Percentiles rank a stretch among this genome's conserved stretches.
phyloP scores from a whole-genome alignment of 306 rosid species.

The Cucurbita ficifolia region DNA sequence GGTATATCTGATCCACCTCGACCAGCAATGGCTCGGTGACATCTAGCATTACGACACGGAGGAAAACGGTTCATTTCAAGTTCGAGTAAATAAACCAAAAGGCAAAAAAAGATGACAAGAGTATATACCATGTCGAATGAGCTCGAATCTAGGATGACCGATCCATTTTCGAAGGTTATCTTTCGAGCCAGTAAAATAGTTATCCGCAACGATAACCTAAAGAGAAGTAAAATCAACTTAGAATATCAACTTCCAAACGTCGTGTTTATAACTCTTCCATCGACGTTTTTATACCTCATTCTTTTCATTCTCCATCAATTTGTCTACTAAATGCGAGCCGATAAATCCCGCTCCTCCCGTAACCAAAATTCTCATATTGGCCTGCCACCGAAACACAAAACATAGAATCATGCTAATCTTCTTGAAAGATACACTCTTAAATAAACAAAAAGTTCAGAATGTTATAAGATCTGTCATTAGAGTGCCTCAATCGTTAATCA shows the following conservation, averaged over 20 bases:
- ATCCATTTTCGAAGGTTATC: slow-evolving; percentile 89
- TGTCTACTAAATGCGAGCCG: slow-evolving; percentile 94
- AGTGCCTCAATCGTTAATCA: neutral
- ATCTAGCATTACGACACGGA: slow-evolving; percentile 21
- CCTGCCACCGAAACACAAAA: slow-evolving; percentile 24
- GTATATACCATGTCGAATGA: slow-evolving; percentile 67
- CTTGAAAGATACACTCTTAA: neutral
- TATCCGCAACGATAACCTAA: slow-evolving; percentile 82
- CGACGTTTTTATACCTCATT: slow-evolving; percentile 42
- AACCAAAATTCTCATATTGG: slow-evolving; percentile 86
- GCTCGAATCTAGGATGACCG: slow-evolving; percentile 97
- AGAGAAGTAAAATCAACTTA: neutral
- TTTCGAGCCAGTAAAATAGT: slow-evolving; percentile 89
- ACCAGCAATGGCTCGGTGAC: slow-evolving; percentile 73
- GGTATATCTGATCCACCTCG: slow-evolving; percentile 95
- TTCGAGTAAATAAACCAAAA: neutral
- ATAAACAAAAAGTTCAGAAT: too few species aligned
- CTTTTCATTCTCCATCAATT: slow-evolving; percentile 89
- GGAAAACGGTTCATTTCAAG: neutral
- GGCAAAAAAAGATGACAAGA: neutral
- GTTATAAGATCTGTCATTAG: neutral
- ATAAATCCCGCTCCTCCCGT: slow-evolving; percentile 99
- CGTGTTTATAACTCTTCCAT: neutral
- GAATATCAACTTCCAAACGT: neutral
- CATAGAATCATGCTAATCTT: neutral